A percentile compares a stretch with the other conserved stretches of the same genome.
Conservation (phyloP, 306 rosid genomes). For the Glycine latifolia region DNA sequence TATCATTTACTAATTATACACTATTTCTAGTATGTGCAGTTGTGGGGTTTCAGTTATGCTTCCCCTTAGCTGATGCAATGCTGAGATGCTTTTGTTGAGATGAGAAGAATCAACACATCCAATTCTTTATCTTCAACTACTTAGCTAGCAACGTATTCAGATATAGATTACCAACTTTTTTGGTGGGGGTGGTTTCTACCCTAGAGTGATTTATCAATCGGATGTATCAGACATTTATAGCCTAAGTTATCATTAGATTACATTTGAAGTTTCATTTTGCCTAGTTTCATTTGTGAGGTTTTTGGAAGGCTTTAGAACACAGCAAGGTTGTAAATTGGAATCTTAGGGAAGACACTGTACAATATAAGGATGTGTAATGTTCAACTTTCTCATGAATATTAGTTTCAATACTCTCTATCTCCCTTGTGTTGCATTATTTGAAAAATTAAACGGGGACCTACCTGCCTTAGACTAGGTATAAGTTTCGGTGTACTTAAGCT, state of each 20-base stretch:
- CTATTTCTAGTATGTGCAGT: slow-evolving; percentile 59
- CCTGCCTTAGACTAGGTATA: too few relatives aligned
- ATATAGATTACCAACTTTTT: not conserved
- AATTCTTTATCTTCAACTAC: not conserved
- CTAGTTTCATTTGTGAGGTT: not conserved
- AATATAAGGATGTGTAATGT: too few relatives aligned
- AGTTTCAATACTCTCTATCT: too few relatives aligned
- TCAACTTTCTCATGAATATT: too few relatives aligned
- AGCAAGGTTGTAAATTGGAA: too few relatives aligned
- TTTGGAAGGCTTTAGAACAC: not conserved
- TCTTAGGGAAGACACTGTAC: too few relatives aligned
- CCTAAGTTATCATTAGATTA: not conserved
- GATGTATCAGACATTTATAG: not conserved
- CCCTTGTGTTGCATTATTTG: too few relatives aligned
- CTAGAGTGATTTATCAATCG: too few relatives aligned
- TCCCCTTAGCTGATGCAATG: slow-evolving; percentile 59
- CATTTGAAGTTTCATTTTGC: slow-evolving; percentile 25
- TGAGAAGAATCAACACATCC: not conserved
- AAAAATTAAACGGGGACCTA: too few relatives aligned
- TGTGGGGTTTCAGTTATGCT: slow-evolving; percentile 85
- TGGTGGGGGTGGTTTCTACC: not conserved
- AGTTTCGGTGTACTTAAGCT: too few relatives aligned
- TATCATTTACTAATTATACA: not conserved
- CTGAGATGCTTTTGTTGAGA: not conserved
- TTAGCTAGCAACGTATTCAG: not conserved